Evolutionary conservation across 768 basidiomycete species (phyloP), one percentile per base, ranked within the genome.

Genomic region (Chiua virens): DNA sequence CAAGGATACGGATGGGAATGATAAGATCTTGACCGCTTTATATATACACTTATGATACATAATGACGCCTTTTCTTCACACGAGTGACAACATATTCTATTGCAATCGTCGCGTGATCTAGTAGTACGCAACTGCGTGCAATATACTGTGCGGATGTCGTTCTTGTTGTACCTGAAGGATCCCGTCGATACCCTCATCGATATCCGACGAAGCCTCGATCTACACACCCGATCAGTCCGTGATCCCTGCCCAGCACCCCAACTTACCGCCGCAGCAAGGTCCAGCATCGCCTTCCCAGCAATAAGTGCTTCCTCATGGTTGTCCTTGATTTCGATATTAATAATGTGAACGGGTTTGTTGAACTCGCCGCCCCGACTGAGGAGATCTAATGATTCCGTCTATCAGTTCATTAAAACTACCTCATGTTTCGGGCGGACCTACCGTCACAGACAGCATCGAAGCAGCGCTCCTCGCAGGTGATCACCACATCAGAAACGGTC

Each of bases 381-480:
- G 14, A 99, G 74, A 72, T 99, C 97, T 93, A n/a, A n/a, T n/a
- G n/a, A 54, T 44, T 18, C 34, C 40, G 47, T 43, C 41, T 36
- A 40, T 59, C 55, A 58, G 47, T 30, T 60, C 38, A 45, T 47
- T 45, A 52, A 41, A 45, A 21, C 28, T 8, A 30, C 47, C 41
- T 54, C 53, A 43, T 55, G 25, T 39, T 34, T 35, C 45, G 49
- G 52, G 55, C 39, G 28, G 49, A 67, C 82, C 63, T 61, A 97
- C 97, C 97, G 69, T 98, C 97, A 66, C 95, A 97, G 18, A 99
- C 97, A 1, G 93, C 89, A 66, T 99, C 97, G 68, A 94, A 99
- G 69, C 97, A 99, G 47, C 96, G 83, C 68, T 99, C 97, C 73
- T 98, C 97, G 68, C 97, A 99, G 6, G 97, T 99, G 63, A 99